Percentiles rank a stretch among this genome's conserved stretches.
Evolutionary conservation across 2,329 filamentous ascomycete genomes (phyloP).

Genomic region (Fusarium haematococcum): DNA sequence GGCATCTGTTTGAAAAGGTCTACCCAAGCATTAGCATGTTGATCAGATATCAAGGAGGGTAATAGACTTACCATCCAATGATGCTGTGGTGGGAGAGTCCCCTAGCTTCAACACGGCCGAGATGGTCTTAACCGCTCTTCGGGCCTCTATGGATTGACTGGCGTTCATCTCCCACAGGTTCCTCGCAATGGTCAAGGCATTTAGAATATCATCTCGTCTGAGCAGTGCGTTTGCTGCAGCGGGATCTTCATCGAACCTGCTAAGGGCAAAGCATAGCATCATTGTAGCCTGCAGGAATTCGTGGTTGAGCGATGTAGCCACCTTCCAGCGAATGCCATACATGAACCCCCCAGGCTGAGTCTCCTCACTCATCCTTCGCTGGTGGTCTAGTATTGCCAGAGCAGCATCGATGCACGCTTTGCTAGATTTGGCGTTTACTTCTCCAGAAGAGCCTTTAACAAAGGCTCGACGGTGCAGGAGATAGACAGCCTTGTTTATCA

Average conservation of each 20-base stretch:
- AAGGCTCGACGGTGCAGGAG: constrained; percentile 16
- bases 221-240: not conserved
- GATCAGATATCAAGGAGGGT: not conserved
- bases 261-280: constrained; percentile 35
- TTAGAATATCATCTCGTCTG: constrained; percentile 1
- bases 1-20: not conserved
- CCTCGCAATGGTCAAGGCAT: not conserved
- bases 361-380: constrained; percentile 30
- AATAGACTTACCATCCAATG: not conserved
- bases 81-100: not conserved
- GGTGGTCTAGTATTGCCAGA: constrained; percentile 28
- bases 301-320: constrained; percentile 25
- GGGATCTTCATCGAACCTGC: not conserved
- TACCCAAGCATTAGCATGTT: not conserved
- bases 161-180: constrained; percentile 1
- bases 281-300: constrained; percentile 34
- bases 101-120: constrained; percentile 2
- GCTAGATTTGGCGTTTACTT: not conserved
- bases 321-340: constrained; percentile 35
- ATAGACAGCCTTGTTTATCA: constrained; percentile 11
- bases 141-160: constrained; percentile 7
- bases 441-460: not conserved
- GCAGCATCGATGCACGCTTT: constrained; percentile 23
- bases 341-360: constrained; percentile 29
- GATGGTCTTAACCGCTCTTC: constrained; percentile 11